Evolutionary conservation across 2,329 filamentous ascomycete species (phyloP).

Genomic region (Fusarium avenaceum): DNA sequence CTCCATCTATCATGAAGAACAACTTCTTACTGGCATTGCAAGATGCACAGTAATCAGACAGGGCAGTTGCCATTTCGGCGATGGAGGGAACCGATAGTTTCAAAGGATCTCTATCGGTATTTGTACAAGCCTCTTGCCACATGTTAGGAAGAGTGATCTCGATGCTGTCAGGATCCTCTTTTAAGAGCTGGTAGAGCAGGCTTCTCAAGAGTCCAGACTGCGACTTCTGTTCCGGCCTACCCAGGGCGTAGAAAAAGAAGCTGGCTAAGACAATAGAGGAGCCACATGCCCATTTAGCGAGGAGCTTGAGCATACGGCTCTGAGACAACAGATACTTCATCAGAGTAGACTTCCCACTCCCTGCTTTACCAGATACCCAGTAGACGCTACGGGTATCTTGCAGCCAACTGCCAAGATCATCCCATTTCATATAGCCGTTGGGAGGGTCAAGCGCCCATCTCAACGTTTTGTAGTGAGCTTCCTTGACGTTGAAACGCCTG

Average conservation of each 20-base stretch:
- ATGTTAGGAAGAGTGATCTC: neutral
- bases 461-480: neutral
- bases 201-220: neutral
- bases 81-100: neutral
- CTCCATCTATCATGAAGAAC: neutral
- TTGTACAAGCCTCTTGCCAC: neutral
- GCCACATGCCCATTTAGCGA: accelerated
- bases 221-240: neutral
- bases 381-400: neutral
- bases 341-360: neutral
- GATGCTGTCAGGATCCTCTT: neutral
- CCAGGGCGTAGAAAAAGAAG: neutral
- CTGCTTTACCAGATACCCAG: neutral
- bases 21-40: neutral
- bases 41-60: accelerated
- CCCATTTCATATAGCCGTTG: accelerated
- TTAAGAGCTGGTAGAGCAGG: neutral
- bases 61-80: neutral
- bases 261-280: accelerated
- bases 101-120: accelerated
- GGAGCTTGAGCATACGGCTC: accelerated
- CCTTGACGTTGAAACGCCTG: neutral
- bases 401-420: neutral
- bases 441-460: neutral
- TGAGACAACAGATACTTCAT: neutral